Conservation (phyloP, 179 eudicot species). For the Silene noctiflora region DNA sequence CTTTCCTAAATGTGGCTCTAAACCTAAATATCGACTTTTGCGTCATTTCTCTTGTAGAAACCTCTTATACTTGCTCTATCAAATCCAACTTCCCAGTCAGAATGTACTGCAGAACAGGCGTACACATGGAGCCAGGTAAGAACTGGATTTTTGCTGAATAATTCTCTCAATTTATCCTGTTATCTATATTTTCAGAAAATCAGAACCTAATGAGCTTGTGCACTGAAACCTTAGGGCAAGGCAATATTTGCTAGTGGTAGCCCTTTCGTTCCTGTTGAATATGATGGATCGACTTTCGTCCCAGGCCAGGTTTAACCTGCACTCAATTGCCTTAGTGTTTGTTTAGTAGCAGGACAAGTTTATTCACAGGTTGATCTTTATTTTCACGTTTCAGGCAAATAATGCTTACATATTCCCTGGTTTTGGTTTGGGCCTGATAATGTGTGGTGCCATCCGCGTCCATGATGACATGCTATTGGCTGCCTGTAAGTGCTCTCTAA, state of each 20-base stretch:
- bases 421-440: conserved; percentile 49
- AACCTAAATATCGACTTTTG: neutral
- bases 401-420: conserved; percentile 60
- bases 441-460: conserved; percentile 54
- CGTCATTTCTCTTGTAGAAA: conserved; percentile 39
- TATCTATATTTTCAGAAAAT: neutral
- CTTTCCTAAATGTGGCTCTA: too few species aligned
- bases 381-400: conserved; percentile 35
- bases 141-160: neutral
- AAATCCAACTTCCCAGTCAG: conserved; percentile 76
- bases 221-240: conserved; percentile 44
- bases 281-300: conserved; percentile 49
- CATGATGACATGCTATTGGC: conserved; percentile 58
- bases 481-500: conserved; percentile 42
- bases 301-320: conserved; percentile 69
- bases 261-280: conserved; percentile 77
- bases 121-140: conserved; percentile 67
- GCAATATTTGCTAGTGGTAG: conserved; percentile 88
- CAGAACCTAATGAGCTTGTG: conserved; percentile 11
- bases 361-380: neutral
- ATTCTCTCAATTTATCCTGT: neutral
- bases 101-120: conserved; percentile 80
- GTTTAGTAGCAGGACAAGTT: neutral
- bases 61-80: conserved; percentile 71
- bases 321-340: conserved; percentile 5